Percentiles rank a stretch among this genome's conserved stretches.
phyloP scores from a whole-genome alignment of 257 asterid genomes.

The Jacaranda copaia region DNA sequence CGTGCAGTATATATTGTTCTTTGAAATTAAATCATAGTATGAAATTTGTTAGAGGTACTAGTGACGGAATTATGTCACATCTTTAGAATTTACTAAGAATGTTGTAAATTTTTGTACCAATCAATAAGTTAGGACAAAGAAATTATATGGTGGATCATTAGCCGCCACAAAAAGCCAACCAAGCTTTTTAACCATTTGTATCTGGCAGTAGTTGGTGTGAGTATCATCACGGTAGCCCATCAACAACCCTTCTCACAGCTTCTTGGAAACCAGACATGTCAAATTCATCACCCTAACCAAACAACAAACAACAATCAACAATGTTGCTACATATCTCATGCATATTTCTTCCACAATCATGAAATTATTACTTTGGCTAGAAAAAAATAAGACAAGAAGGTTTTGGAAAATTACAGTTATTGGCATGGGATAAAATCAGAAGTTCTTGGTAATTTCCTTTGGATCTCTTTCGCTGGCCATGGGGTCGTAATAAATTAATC shows the following conservation, averaged over 20 bases:
- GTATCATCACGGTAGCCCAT: constrained; percentile 37
- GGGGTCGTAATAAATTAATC: too few species aligned
- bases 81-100: too few species aligned
- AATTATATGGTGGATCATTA: too few species aligned
- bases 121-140: too few species aligned
- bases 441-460: constrained; percentile 27
- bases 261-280: constrained; percentile 62
- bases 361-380: not conserved
- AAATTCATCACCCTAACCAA: constrained; percentile 59
- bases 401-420: not conserved
- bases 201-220: not conserved
- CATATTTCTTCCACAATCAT: not conserved
- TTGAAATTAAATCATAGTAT: too few species aligned
- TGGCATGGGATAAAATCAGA: not conserved
- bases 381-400: not conserved
- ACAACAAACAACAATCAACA: constrained; percentile 33
- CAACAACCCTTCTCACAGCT: constrained; percentile 55
- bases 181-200: not conserved
- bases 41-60: too few species aligned
- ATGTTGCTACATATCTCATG: not conserved
- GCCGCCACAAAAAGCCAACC: not conserved
- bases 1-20: too few species aligned
- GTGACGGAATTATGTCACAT: too few species aligned
- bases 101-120: too few species aligned
- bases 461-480: too few species aligned